phyloP scores from a whole-genome alignment of 2,329 filamentous ascomycete genomes.

The Lecanicillium sp. region DNA sequence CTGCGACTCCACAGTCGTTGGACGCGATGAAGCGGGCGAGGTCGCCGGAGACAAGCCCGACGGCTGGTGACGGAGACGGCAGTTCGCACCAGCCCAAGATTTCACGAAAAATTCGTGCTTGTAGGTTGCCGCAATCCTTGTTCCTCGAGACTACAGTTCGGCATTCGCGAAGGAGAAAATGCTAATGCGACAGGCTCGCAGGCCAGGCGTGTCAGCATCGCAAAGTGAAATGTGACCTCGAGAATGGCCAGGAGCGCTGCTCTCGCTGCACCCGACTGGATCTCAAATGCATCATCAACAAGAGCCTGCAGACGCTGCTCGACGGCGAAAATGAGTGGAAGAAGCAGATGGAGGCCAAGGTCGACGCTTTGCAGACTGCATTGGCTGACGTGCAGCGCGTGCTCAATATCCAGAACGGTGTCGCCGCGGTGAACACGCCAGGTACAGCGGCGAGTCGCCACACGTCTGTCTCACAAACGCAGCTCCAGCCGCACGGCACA shows the following conservation, averaged over 20 bases:
- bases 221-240: conserved; percentile 50
- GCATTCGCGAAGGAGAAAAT: too few relatives aligned
- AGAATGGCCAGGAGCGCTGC: conserved; percentile 38
- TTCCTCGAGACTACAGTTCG: too few relatives aligned
- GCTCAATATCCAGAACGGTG: conserved; percentile 16
- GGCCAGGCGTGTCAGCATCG: conserved; percentile 43
- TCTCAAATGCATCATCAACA: conserved; percentile 47
- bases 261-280: conserved; percentile 43
- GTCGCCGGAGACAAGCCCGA: conserved; percentile 17
- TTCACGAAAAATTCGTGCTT: conserved; percentile 27
- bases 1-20: conserved; percentile 12
- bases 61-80: conserved; percentile 1
- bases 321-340: conserved; percentile 46
- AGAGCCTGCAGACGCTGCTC: conserved; percentile 49
- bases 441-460: neutral
- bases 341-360: conserved; percentile 23
- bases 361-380: conserved; percentile 22
- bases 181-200: conserved; percentile 12
- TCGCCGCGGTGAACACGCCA: neutral
- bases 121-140: conserved; percentile 20
- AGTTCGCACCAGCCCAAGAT: conserved; percentile 23
- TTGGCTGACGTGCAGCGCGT: conserved; percentile 22
- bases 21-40: conserved; percentile 20
- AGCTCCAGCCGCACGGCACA: neutral
- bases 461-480: conserved; percentile 1